Evolutionary conservation across 371 early-diverging fungal species (phyloP).

Genomic region (Lichtheimia corymbifera): DNA sequence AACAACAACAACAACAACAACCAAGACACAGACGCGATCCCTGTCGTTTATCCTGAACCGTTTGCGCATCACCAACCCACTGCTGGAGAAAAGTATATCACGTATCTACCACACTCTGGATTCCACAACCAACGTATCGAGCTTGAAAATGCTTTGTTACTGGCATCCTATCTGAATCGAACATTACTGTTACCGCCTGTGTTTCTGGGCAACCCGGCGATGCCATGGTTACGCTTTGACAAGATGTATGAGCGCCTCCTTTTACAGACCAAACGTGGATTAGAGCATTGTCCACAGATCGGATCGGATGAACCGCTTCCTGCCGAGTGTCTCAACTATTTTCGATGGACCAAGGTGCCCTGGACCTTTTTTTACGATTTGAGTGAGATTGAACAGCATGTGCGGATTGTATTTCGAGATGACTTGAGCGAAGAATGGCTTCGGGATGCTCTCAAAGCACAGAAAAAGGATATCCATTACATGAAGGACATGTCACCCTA

Average conservation of each 20-base stretch:
- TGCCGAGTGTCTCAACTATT: slow-evolving; percentile 59
- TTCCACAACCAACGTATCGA: slow-evolving; percentile 65
- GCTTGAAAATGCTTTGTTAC: slow-evolving; percentile 59
- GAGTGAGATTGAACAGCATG: slow-evolving; percentile 27
- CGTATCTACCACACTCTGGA: slow-evolving; percentile 67
- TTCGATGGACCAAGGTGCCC: slow-evolving; percentile 56
- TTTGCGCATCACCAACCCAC: slow-evolving; percentile 21
- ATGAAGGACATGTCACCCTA: slow-evolving; percentile 55
- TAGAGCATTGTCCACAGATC: slow-evolving; percentile 51
- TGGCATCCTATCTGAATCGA: slow-evolving; percentile 58
- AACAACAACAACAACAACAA: slow-evolving; percentile 9
- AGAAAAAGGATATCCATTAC: slow-evolving; percentile 39
- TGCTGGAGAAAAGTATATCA: slow-evolving; percentile 44
- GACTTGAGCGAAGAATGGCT: slow-evolving; percentile 49
- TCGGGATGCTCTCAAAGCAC: slow-evolving; percentile 19
- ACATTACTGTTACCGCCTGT: slow-evolving; percentile 60
- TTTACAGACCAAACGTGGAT: slow-evolving; percentile 58
- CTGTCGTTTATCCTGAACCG: slow-evolving; percentile 22
- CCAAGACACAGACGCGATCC: slow-evolving; percentile 10
- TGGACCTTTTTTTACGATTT: slow-evolving; percentile 64
- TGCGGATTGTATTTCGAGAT: slow-evolving; percentile 35
- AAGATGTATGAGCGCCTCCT: slow-evolving; percentile 56
- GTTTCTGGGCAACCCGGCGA: slow-evolving; percentile 58
- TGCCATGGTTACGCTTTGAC: slow-evolving; percentile 55
- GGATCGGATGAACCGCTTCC: slow-evolving; percentile 45